Base-by-base conservation (phyloP, 2,329 filamentous ascomycete species). In the Fusarium compactum region DNA sequence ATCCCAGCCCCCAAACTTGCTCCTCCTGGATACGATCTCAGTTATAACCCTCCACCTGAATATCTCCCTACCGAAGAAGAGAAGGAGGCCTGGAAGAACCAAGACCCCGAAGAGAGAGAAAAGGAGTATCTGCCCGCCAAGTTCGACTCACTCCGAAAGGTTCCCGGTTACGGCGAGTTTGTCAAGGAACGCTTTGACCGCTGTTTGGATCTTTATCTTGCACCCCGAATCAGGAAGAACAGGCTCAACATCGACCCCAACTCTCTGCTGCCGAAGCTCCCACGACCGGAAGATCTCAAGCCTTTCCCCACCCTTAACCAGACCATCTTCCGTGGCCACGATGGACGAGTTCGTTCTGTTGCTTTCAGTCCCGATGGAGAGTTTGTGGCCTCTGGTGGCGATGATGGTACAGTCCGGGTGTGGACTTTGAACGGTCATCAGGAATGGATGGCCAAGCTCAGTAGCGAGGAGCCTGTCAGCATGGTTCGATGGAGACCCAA, bases 131-230 rank as follows among this genome's bases (percentile, higher is more conserved):
- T 99, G 34, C 93, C 97, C 3, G 89, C 89, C 63, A 90, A 94
- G 77, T 93, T 94, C 79, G 90, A 92, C 73, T 91, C 96, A 4
- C 84, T 99, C 58, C 91, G 96, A 67, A 94, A 94, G 78, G 96
- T 98, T 9, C 96, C 97, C 53, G 97, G 92, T 18, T 99, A 97
- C 78, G 92, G 92, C 41, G 88, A 87, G 58, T 94, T 98, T 72
- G 90, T 99, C 78, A 97, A 98, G 80, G 96, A 99, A 81, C 91
- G 95, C 72, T 99, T 99, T 75, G 95, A 99, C 80, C 88, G 97
- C 71, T 98, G 94, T 79, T 84, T 99, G 73, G 97, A 99, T 81
- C 87, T 99, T 20, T 99, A 99, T 80, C 87, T 99, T 64, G 96
- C 97, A 18, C 96, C 97, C 48, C 88, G 96, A 76, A 90, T 99